phyloP scores from a whole-genome alignment of 2,329 filamentous ascomycete genomes.

The Ilyonectria destructans region DNA sequence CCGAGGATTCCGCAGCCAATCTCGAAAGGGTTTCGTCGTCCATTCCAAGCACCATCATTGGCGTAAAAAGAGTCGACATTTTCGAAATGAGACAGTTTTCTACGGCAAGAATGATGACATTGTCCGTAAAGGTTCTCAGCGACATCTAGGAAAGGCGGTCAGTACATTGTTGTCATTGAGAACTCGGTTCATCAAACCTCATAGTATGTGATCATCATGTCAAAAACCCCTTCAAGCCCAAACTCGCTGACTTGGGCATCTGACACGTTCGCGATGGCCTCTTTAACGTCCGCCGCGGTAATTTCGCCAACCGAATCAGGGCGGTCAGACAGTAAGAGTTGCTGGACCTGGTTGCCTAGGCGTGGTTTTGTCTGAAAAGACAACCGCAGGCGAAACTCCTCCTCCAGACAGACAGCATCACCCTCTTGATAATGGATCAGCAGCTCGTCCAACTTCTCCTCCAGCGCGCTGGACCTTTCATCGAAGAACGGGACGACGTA shows the following conservation, averaged over 20 bases:
- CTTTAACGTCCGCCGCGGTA: not conserved
- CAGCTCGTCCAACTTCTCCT: conserved; percentile 57
- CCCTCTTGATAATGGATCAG: conserved; percentile 55
- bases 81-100: conserved; percentile 62
- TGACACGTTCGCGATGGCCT: not conserved
- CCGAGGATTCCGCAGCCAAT: not conserved
- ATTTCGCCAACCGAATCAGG: not conserved
- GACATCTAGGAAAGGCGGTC: conserved; percentile 53
- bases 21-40: not conserved
- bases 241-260: conserved; percentile 45
- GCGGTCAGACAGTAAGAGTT: not conserved
- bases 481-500: conserved; percentile 51
- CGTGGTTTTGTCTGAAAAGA: not conserved
- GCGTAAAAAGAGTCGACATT: not conserved
- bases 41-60: not conserved
- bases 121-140: conserved; percentile 61
- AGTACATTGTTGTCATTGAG: not conserved
- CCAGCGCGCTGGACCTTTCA: conserved; percentile 47
- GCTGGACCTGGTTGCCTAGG: not conserved
- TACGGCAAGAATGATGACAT: conserved; percentile 61
- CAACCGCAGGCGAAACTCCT: conserved; percentile 46
- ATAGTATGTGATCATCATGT: conserved; percentile 62
- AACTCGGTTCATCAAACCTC: conserved; percentile 50
- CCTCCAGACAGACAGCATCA: conserved; percentile 37
- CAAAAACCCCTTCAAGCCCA: conserved; percentile 56